phyloP scores from a whole-genome alignment of 768 basidiomycete species.

The Boletus eberwhitei region DNA sequence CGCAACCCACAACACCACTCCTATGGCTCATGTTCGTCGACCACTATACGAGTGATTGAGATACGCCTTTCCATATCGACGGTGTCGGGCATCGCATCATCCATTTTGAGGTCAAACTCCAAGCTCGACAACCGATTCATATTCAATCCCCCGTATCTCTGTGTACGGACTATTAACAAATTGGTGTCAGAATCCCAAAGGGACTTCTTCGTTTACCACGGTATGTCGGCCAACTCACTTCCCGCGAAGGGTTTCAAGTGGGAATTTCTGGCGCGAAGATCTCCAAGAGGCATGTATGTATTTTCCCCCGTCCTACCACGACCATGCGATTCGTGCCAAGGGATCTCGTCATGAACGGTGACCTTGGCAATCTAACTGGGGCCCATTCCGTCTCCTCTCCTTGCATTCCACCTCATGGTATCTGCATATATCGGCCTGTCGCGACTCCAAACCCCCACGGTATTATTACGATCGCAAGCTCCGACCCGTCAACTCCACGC shows the following conservation, averaged over 20 bases:
- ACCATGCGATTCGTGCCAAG: conserved; percentile 3
- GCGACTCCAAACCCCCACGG: not conserved
- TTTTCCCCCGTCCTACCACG: not conserved
- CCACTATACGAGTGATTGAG: not conserved
- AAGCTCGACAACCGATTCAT: no score
- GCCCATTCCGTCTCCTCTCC: not conserved
- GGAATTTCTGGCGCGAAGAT: not conserved
- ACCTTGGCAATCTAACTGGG: not conserved
- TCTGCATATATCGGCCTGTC: not conserved
- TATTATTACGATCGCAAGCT: not conserved
- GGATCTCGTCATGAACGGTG: not conserved
- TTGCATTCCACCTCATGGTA: not conserved
- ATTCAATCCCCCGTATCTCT: not conserved
- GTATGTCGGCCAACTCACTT: not conserved
- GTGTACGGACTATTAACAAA: not conserved
- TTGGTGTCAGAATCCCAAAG: not conserved
- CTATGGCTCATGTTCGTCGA: not conserved
- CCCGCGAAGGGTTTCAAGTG: conserved; percentile 11
- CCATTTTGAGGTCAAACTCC: not conserved
- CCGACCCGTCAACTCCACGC: not conserved
- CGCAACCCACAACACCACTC: not conserved
- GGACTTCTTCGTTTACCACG: not conserved
- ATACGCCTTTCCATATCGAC: not conserved
- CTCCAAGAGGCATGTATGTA: no score
- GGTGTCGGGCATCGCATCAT: no score